Conservation (phyloP, 164 flowering plant genomes). For the Paratinospora sagittata region DNA sequence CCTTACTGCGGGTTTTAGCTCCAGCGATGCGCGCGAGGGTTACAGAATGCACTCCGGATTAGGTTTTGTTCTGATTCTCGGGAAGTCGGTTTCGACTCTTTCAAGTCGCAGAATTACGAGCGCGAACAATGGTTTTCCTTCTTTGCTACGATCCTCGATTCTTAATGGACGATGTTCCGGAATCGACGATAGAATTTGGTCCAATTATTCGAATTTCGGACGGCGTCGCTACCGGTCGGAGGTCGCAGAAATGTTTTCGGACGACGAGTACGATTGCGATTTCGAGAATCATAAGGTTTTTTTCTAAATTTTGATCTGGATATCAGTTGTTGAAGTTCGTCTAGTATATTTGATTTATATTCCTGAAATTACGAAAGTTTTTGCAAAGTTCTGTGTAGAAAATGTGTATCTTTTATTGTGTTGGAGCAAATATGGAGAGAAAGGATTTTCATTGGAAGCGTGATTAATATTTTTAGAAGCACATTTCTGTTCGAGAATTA, state of each 20-base stretch:
- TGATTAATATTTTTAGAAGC: too few species aligned
- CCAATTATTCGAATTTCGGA: slow-evolving; percentile 9
- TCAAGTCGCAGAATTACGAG: slow-evolving; percentile 1
- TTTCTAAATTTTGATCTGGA: neutral
- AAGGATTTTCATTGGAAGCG: too few species aligned
- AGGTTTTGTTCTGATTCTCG: slow-evolving; percentile 24
- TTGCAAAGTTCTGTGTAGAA: too few species aligned
- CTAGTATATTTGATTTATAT: neutral
- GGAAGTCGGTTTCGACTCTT: slow-evolving; percentile 14
- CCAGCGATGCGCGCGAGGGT: slow-evolving; percentile 24
- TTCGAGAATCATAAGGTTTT: slow-evolving; percentile 56
- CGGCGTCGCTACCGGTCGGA: slow-evolving; percentile 34
- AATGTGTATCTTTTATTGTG: neutral
- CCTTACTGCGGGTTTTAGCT: neutral
- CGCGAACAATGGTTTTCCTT: neutral
- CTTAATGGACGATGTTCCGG: slow-evolving; percentile 8
- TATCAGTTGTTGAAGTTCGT: neutral
- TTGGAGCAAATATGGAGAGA: neutral
- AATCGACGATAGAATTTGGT: neutral
- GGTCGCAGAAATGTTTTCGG: slow-evolving; percentile 87
- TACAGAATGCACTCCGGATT: slow-evolving; percentile 31
- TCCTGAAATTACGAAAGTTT: too few species aligned
- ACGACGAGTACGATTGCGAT: slow-evolving; percentile 89
- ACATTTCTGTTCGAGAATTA: neutral
- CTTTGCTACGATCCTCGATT: slow-evolving; percentile 10